Base-by-base conservation (phyloP, 2,329 filamentous ascomycete species). In the Fusarium tuaranense region DNA sequence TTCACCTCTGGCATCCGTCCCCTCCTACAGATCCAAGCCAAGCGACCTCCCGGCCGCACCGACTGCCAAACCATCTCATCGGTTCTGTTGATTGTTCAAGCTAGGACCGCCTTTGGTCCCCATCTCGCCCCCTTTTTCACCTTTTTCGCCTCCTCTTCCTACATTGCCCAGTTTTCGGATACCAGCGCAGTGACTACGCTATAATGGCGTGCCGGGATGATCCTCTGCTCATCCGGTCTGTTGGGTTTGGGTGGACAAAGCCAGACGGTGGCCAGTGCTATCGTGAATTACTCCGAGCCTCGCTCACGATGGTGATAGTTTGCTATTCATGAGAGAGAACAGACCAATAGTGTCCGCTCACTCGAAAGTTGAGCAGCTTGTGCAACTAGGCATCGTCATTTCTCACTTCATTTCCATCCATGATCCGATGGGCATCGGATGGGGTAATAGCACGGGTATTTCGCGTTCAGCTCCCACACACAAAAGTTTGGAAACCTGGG, bases 161-260 rank as follows among this genome's bases (percentile, higher is more conserved):
- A 46, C 64, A 64, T 53, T 41, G 34, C 41, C 63, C 63, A 65
- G 53, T 36, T 65, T 59, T 57, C 59, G 38, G 48, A 66, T 69
- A 68, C 74, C 74, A 76, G 67, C 20, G 63, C 59, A 64, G 58
- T 61, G 74, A 75, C 8, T 67, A 68, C 70, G 69, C 71, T 77
- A 72, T 71, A 72, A 72, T 75, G 70, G 74, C 70, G 70, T 70
- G 44, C 57, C 76, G 74, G 70, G 76, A 74, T 68, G 72, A 65
- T 71, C 74, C 72, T 75, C 63, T 70, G 63, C 70, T 68, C 67
- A 64, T 71, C 72, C 76, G 72, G 65, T 53, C 76, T 76, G 61
- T 55, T 70, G 76, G 76, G 68, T 71, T 65, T 70, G 20, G 48
- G 44, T 59, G 58, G 46, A 20, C 36, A 64, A 32, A 32, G 25